Conservation (phyloP, 1,284 basidiomycete genomes). For the Mycena sp. region DNA sequence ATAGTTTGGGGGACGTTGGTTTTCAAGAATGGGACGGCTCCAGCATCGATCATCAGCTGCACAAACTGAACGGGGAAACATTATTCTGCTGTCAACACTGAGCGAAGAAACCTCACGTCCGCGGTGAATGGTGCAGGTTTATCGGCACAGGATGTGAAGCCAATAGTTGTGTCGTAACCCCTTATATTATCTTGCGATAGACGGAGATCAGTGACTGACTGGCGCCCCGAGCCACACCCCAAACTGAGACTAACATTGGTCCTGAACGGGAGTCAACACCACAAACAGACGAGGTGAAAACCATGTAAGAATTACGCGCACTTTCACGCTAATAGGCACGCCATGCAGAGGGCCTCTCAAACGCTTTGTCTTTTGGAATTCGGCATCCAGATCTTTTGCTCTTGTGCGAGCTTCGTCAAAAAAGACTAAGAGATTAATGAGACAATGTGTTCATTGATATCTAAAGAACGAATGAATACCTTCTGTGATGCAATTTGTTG, state of each 20-base stretch:
- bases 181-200: constrained; percentile 57
- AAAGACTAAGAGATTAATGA: constrained; percentile 57
- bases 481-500: constrained; percentile 86
- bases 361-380: constrained; percentile 67
- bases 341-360: constrained; percentile 82
- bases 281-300: neutral
- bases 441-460: constrained; percentile 4
- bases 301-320: constrained; percentile 1
- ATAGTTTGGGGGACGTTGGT: constrained; percentile 55
- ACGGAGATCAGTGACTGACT: no score
- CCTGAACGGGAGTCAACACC: constrained; percentile 3
- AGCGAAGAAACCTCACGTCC: constrained; percentile 55
- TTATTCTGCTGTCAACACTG: neutral
- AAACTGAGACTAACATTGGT: constrained; percentile 17
- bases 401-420: constrained; percentile 72
- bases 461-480: constrained; percentile 50
- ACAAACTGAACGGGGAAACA: constrained; percentile 48
- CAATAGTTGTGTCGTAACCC: constrained; percentile 76
- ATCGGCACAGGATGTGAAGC: constrained; percentile 76
- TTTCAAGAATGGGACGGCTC: constrained; percentile 58
- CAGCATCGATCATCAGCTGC: constrained; percentile 54
- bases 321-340: constrained; percentile 77
- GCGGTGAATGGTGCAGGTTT: constrained; percentile 66
- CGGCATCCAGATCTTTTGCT: constrained; percentile 71
- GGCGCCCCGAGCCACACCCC: no score